Percentiles rank a stretch among this genome's conserved stretches.
phyloP scores from a whole-genome alignment of 1,284 basidiomycete species.

The Pyrrhoderma noxium region DNA sequence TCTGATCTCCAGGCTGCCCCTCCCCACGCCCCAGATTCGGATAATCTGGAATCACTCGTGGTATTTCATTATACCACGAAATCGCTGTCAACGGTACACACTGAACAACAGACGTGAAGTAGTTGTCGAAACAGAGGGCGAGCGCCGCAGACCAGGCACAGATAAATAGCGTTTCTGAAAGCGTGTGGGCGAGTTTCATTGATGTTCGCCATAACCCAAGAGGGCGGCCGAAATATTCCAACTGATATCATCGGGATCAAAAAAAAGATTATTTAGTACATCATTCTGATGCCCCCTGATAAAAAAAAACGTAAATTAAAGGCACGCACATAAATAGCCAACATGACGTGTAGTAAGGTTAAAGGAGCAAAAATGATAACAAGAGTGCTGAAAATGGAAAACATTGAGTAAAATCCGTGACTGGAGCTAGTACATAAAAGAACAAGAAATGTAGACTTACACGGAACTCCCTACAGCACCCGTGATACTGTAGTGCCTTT shows the following conservation, averaged over 20 bases:
- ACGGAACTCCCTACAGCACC: constrained; percentile 78
- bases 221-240: constrained; percentile 88
- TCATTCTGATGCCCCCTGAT: too few relatives aligned
- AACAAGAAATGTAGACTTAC: constrained; percentile 39
- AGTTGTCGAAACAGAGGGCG: constrained; percentile 84
- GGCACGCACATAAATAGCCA: constrained; percentile 67
- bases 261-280: constrained; percentile 9
- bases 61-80: constrained; percentile 64
- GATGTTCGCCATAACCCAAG: constrained; percentile 86
- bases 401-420: neutral
- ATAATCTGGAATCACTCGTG: constrained; percentile 34
- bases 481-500: constrained; percentile 43
- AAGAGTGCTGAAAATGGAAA: constrained; percentile 48
- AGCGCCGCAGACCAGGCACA: constrained; percentile 90
- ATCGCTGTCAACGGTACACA: constrained; percentile 55
- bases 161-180: constrained; percentile 81
- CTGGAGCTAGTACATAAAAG: neutral
- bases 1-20: constrained; percentile 42
- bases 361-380: constrained; percentile 83
- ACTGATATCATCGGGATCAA: constrained; percentile 41
- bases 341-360: constrained; percentile 80
- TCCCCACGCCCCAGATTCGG: constrained; percentile 34
- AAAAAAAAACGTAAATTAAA: neutral
- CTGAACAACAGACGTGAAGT: constrained; percentile 79
- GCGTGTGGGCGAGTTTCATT: constrained; percentile 71